Base-by-base conservation (phyloP, 306 rosid species). In the Styphnolobium japonicum region DNA sequence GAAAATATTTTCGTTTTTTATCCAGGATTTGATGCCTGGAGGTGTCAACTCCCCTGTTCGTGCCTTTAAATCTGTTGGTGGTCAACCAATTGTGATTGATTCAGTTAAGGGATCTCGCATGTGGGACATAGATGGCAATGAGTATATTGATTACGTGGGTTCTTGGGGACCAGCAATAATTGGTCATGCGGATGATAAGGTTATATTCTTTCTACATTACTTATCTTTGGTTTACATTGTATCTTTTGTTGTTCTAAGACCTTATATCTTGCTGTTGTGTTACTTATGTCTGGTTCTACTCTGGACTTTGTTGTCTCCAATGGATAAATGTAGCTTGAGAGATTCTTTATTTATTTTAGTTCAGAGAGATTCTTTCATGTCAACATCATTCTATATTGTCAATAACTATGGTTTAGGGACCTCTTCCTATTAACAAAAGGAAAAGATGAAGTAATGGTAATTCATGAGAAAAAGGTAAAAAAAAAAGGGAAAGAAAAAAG, bases 121-220 rank as follows among this genome's bases (percentile, higher is more conserved):
- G 98, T 84, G 92, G 91, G 98, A 96, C 84, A 90, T 96, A 27
- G 99, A 96, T 48, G 99, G 98, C 64, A 96, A 96, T 36, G 87
- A 93, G 52, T 92, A 88, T 77, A 87, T 88, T 31, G 97, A 90
- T 85, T 92, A 92, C 40, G 97, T 92, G 14, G 92, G 97, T 42
- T 92, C 94, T 61, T 92, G 97, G 97, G 99, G 99, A n/a, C 99
- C 99, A 34, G 99, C 98, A 5, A 93, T 96, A 25, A 93, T 96
- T n/a, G 99, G 99, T 31, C 99, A 96, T 29, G 97, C 99, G 0
- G 96, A 95, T 81, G 96, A 91, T 79, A 81, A 90, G 97, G 90
- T 89, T 75, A 23, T 48, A 3, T 77, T 77, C 39, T n/a, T 62
- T 70, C 23, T 48, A 7, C 15, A 19, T 25, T 22, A 57, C 52